Conservation (phyloP, 2,329 filamentous ascomycete species). For the Amphichorda felina region DNA sequence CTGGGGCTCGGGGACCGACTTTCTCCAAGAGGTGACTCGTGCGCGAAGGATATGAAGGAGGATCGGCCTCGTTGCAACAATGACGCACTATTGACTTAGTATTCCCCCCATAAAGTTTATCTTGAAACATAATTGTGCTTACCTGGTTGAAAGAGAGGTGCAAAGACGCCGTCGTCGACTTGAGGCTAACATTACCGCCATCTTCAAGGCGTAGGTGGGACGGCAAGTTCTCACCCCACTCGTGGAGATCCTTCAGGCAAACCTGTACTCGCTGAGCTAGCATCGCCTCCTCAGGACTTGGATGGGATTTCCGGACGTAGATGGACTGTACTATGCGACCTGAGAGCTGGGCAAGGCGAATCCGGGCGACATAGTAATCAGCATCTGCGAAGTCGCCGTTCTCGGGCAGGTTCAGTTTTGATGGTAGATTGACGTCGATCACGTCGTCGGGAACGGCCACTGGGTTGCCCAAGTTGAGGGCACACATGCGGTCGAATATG, state of each 20-base stretch:
- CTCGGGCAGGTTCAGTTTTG: conserved; percentile 15
- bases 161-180: conserved; percentile 15
- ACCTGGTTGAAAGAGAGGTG: conserved; percentile 21
- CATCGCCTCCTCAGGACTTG: conserved; percentile 8
- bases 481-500: conserved; percentile 32
- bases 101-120: background rate
- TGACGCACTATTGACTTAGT: conserved; percentile 13
- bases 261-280: conserved; percentile 19
- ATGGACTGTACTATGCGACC: conserved; percentile 16
- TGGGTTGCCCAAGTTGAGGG: conserved; percentile 33
- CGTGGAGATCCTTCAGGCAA: conserved; percentile 14
- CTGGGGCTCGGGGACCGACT: conserved; percentile 8
- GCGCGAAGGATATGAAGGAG: conserved; percentile 19
- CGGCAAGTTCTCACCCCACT: conserved; percentile 18
- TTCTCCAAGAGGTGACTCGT: conserved; percentile 11
- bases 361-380: conserved; percentile 18
- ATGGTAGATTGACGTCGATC: conserved; percentile 30
- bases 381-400: conserved; percentile 19
- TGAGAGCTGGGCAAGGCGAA: conserved; percentile 22
- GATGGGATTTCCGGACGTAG: conserved; percentile 15
- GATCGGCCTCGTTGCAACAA: conserved; percentile 20
- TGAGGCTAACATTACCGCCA: conserved; percentile 4
- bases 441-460: conserved; percentile 35
- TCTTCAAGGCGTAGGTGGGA: conserved; percentile 16
- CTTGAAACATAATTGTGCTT: background rate